Evolutionary conservation across 345 rosid genomes (phyloP).

Genomic region (Sonneratia alba): DNA sequence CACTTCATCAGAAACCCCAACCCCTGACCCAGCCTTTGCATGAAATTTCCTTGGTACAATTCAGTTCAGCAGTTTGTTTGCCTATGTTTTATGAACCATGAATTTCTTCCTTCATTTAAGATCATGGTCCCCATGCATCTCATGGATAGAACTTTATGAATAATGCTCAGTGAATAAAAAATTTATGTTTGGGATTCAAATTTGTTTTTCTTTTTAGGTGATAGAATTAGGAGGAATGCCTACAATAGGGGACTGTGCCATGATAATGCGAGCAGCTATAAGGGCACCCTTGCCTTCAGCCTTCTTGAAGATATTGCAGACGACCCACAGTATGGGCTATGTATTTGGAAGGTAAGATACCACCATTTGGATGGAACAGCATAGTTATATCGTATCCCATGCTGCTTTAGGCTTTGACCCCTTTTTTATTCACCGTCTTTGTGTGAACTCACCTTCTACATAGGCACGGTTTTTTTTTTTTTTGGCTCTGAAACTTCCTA

Average conservation of each 20-base stretch:
- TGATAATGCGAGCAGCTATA: constrained; percentile 71
- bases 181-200: not conserved
- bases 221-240: constrained; percentile 83
- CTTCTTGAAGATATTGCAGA: constrained; percentile 80
- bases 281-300: constrained; percentile 86
- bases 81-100: not conserved
- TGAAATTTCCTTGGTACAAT: not conserved
- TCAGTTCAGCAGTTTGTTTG: not conserved
- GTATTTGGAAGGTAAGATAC: constrained; percentile 59
- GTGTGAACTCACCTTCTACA: not conserved
- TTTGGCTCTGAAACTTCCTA: not conserved
- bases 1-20: not conserved
- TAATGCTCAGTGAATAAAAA: not conserved
- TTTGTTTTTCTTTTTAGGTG: constrained; percentile 39
- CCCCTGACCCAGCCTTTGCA: not conserved
- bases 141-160: not conserved
- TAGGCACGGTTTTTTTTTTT: no score
- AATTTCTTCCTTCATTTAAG: not conserved
- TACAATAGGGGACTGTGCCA: constrained; percentile 82
- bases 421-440: not conserved
- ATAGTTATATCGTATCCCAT: not conserved
- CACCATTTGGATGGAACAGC: not conserved
- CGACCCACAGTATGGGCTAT: constrained; percentile 63
- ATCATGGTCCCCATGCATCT: not conserved
- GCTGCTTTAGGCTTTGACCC: not conserved